phyloP scores from a whole-genome alignment of 192 early-diverging fungal species.

The Mortierella alpina region DNA sequence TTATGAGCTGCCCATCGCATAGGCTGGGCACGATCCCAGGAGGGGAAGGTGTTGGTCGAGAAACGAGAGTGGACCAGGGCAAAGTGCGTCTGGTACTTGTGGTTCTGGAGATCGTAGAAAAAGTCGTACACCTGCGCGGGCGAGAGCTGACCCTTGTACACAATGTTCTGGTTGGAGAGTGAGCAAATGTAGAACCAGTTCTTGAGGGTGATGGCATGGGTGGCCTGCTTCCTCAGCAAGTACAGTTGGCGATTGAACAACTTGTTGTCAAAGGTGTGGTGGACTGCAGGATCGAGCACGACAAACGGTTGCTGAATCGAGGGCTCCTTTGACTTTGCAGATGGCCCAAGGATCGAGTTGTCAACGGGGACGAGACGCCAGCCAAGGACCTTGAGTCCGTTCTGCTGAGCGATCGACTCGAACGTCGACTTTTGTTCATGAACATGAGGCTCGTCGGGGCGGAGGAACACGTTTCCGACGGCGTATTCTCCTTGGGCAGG shows the following conservation, averaged over 20 bases:
- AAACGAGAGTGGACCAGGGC: constrained; percentile 98
- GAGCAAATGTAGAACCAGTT: constrained; percentile 99
- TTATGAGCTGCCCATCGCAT: constrained; percentile 99
- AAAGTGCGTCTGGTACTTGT: constrained; percentile 89
- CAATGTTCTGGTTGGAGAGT: constrained; percentile 90
- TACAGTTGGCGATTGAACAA: constrained; percentile 90
- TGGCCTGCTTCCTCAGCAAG: constrained; percentile 89
- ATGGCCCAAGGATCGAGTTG: constrained; percentile 89
- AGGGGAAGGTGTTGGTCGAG: constrained; percentile 99
- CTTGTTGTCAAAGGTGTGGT: constrained; percentile 58
- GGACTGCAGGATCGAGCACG: constrained; percentile 60
- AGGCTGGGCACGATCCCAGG: constrained; percentile 99
- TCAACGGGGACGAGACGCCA: constrained; percentile 93
- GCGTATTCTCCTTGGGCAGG: constrained; percentile 90
- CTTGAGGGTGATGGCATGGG: constrained; percentile 83
- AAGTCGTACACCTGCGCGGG: constrained; percentile 95
- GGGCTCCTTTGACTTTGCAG: constrained; percentile 90
- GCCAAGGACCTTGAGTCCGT: constrained; percentile 82
- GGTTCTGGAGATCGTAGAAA: constrained; percentile 90
- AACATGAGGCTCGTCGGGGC: constrained; percentile 70
- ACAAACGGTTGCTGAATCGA: constrained; percentile 94
- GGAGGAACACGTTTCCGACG: constrained; percentile 96
- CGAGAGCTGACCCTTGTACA: constrained; percentile 97
- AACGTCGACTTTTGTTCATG: constrained; percentile 79
- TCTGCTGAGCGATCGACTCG: constrained; percentile 79